These are phyloP conservation scores for Aspergillus egyptiacus DNA, from an alignment of 495 filamentous ascomycete species.

Conservation along the genomic window DNA sequence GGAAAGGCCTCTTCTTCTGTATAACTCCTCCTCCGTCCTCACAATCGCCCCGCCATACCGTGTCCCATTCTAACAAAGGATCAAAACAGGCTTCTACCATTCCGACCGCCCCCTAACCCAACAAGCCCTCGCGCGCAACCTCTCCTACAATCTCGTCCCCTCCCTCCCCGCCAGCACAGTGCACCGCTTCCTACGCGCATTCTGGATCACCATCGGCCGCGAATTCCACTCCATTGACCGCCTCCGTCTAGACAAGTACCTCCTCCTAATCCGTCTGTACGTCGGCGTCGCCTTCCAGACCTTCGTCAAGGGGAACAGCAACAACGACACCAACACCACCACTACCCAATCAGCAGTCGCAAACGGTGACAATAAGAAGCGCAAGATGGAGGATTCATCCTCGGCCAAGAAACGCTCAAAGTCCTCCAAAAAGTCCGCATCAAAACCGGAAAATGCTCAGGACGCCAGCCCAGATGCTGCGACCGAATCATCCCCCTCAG, in stretches of 20 bases:
- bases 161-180: slow-evolving; percentile 52
- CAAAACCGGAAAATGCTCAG: too few species aligned
- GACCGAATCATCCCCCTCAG: not conserved
- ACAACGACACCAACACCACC: too few species aligned
- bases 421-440: slow-evolving; percentile 19
- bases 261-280: slow-evolving; percentile 74
- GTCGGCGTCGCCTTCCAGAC: slow-evolving; percentile 59
- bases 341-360: slow-evolving; percentile 7
- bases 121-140: slow-evolving; percentile 72
- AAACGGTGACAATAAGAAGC: slow-evolving; percentile 22
- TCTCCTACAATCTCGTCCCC: slow-evolving; percentile 69
- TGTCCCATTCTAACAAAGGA: not conserved
- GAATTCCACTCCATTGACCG: slow-evolving; percentile 83
- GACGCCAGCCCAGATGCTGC: too few species aligned
- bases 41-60: not conserved
- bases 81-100: slow-evolving; percentile 70
- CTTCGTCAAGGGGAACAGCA: slow-evolving; percentile 37
- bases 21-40: slow-evolving; percentile 9
- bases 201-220: slow-evolving; percentile 82
- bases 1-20: slow-evolving; percentile 97
- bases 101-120: slow-evolving; percentile 82
- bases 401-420: slow-evolving; percentile 20
- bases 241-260: slow-evolving; percentile 86
- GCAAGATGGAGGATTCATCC: slow-evolving; percentile 43
- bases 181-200: slow-evolving; percentile 59